Evolutionary conservation across 225 moss, liverwort and hornwort species (phyloP).

Genomic region (Pseudisothecium myosuroides): DNA sequence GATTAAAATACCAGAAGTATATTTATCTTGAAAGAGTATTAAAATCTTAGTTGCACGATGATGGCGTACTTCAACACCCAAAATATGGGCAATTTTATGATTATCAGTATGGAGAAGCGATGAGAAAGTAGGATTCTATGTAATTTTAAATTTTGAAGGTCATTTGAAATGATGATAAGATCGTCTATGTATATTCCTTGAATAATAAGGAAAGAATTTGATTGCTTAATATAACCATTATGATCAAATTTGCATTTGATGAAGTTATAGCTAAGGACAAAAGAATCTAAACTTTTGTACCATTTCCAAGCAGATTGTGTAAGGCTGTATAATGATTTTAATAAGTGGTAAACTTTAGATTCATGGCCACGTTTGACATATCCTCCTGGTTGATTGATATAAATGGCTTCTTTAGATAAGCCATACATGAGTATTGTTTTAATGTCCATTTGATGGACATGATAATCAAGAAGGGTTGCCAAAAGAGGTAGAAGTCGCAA

Average conservation of each 20-base stretch:
- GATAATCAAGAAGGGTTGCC: background rate
- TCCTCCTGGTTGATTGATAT: background rate
- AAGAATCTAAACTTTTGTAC: background rate
- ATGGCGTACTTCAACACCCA: background rate
- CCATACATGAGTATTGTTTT: background rate
- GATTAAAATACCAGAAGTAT: background rate
- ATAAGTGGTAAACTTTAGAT: background rate
- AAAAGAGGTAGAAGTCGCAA: background rate
- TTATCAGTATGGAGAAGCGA: accelerated
- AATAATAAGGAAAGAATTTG: too few species aligned
- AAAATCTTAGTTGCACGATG: background rate
- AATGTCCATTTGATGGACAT: background rate
- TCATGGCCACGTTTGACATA: background rate
- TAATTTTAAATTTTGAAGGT: background rate
- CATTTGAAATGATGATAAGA: background rate
- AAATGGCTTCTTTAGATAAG: background rate
- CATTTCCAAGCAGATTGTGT: accelerated
- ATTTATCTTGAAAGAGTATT: background rate
- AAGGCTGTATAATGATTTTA: background rate
- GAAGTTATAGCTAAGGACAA: background rate
- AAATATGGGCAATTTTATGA: background rate
- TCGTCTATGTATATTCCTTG: background rate
- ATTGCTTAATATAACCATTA: too few species aligned
- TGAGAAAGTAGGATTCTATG: background rate
- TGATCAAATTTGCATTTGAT: background rate